Conservation (phyloP, 2,329 filamentous ascomycete species). For the Botrytis fragariae region DNA sequence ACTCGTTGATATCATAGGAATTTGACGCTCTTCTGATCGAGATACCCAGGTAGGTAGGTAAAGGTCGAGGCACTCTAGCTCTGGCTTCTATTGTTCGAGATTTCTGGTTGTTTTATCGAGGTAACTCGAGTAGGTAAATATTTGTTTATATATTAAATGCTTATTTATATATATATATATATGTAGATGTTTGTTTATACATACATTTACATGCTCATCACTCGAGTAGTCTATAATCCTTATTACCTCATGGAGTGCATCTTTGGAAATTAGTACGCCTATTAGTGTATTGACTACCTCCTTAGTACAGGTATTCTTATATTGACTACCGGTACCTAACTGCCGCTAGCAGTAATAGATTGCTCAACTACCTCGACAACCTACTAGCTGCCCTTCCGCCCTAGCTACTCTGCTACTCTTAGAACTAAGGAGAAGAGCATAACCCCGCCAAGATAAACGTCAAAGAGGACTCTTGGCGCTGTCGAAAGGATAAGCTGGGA, state of each 20-base stretch:
- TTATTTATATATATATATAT: neutral
- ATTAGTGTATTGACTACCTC: neutral
- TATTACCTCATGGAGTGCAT: neutral
- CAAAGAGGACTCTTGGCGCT: neutral
- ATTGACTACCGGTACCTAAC: neutral
- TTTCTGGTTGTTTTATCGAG: neutral
- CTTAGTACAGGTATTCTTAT: neutral
- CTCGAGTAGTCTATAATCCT: neutral
- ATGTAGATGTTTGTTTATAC: neutral
- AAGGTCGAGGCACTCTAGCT: neutral
- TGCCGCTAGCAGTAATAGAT: neutral
- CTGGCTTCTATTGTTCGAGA: neutral
- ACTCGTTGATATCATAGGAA: neutral
- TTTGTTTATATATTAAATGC: neutral
- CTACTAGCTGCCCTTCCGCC: neutral
- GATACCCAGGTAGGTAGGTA: neutral
- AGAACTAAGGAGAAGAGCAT: neutral
- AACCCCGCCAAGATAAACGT: neutral
- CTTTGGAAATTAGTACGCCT: neutral
- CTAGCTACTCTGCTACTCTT: neutral
- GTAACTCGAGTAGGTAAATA: neutral
- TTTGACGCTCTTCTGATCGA: neutral
- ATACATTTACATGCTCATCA: neutral
- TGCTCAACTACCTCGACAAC: neutral
- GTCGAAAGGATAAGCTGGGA: neutral